Conservation (phyloP, 805 yeast genomes). For the Metahyphopichia silvanorum region DNA sequence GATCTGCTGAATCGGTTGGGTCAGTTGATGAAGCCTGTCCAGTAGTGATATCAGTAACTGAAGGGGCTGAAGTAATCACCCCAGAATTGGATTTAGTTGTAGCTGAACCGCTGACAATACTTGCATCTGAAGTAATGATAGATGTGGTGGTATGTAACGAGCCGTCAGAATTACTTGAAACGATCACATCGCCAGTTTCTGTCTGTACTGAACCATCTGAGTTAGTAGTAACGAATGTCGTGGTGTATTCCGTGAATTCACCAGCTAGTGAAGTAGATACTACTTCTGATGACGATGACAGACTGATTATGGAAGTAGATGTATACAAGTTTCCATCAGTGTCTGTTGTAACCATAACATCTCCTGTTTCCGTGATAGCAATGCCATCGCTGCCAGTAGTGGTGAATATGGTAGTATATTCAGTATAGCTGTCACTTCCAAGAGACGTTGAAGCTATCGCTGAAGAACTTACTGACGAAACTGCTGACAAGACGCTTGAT, state of each 20-base stretch:
- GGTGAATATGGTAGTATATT: not conserved
- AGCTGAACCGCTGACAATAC: too few species aligned
- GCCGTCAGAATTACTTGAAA: conserved; percentile 10
- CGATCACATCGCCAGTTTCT: conserved; percentile 13
- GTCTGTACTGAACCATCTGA: conserved; percentile 10
- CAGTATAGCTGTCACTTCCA: too few species aligned
- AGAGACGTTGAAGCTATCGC: too few species aligned
- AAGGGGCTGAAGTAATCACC: too few species aligned
- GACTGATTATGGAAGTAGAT: not conserved
- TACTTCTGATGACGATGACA: not conserved
- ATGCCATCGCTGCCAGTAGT: not conserved
- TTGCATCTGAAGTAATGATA: too few species aligned
- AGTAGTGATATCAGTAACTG: too few species aligned
- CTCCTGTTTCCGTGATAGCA: not conserved
- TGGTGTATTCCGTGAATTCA: conserved; percentile 11
- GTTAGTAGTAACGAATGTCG: conserved; percentile 9
- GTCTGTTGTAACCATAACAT: not conserved
- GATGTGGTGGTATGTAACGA: conserved; percentile 7
- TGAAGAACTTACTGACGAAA: too few species aligned
- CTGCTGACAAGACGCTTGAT: too few species aligned
- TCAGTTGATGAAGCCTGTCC: too few species aligned
- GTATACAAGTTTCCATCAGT: not conserved
- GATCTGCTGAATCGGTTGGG: too few species aligned
- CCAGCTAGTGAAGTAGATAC: too few species aligned
- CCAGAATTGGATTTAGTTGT: too few species aligned